These are phyloP conservation scores for Fagopyrum tataricum DNA, from an alignment of 148 eudicot genomes.

Conservation along the genomic window DNA sequence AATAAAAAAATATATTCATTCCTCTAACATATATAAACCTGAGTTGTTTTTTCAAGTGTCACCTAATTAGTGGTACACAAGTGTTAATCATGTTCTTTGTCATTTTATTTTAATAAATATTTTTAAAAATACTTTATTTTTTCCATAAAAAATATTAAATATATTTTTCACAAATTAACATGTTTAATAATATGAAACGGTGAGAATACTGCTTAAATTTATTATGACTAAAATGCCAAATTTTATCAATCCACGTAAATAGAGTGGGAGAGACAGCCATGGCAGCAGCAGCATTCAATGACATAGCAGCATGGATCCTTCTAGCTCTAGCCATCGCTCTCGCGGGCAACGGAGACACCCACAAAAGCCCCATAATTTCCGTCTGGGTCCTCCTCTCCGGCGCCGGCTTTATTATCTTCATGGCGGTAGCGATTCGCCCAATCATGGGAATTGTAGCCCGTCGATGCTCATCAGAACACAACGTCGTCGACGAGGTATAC, in stretches of 20 bases:
- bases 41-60: too few relatives aligned
- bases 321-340: conserved; percentile 37
- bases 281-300: conserved; percentile 44
- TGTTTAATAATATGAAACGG: too few relatives aligned
- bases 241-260: background rate
- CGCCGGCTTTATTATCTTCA: conserved; percentile 21
- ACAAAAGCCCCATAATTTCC: conserved; percentile 18
- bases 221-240: background rate
- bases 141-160: too few relatives aligned
- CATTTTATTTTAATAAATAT: too few relatives aligned
- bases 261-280: conserved; percentile 42
- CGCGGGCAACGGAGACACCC: conserved; percentile 17
- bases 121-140: too few relatives aligned
- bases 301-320: conserved; percentile 39
- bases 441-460: conserved; percentile 20
- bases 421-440: conserved; percentile 18
- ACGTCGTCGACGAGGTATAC: conserved; percentile 27
- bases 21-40: too few relatives aligned
- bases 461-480: conserved; percentile 23
- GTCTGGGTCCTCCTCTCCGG: conserved; percentile 39
- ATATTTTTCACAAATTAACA: too few relatives aligned
- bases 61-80: too few relatives aligned
- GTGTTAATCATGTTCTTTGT: too few relatives aligned
- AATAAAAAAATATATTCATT: too few relatives aligned
- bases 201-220: too few relatives aligned